phyloP scores from a whole-genome alignment of 306 rosid genomes.

The Castanea crenata region DNA sequence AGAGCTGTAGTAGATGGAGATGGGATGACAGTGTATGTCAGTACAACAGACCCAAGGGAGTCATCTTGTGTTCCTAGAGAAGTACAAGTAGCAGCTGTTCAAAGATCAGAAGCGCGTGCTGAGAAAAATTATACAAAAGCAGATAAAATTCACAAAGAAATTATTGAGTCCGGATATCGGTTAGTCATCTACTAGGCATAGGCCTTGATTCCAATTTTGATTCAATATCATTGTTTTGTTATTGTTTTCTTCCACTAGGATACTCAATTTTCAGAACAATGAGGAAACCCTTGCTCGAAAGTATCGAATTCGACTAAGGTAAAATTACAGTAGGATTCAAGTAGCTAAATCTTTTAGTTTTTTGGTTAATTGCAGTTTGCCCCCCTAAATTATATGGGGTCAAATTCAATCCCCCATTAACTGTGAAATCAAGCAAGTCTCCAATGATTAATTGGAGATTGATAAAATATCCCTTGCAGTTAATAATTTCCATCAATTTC shows the following conservation, averaged over 20 bases:
- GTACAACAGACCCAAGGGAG: slow-evolving; percentile 69
- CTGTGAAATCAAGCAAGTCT: no score
- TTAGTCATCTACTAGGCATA: slow-evolving; percentile 23
- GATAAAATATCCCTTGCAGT: no score
- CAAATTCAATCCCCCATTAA: no score
- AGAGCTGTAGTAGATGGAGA: slow-evolving; percentile 93
- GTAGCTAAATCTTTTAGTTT: background rate
- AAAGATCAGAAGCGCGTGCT: slow-evolving; percentile 59
- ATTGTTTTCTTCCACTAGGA: slow-evolving; percentile 35
- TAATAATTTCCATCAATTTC: no score
- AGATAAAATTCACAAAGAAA: slow-evolving; percentile 64
- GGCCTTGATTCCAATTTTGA: background rate
- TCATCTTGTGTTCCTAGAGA: slow-evolving; percentile 55
- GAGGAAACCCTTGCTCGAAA: slow-evolving; percentile 72
- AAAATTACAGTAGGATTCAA: background rate
- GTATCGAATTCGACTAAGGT: slow-evolving; percentile 88
- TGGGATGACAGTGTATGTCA: slow-evolving; percentile 77
- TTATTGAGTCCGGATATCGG: slow-evolving; percentile 77
- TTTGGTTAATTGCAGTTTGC: no score
- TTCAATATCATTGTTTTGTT: background rate
- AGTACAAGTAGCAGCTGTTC: slow-evolving; percentile 45
- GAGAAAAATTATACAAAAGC: slow-evolving; percentile 46
- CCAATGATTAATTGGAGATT: no score
- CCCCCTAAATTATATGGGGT: no score
- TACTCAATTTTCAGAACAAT: slow-evolving; percentile 41